phyloP scores from a whole-genome alignment of 208 protist species.

The Trypanosoma melophagium region DNA sequence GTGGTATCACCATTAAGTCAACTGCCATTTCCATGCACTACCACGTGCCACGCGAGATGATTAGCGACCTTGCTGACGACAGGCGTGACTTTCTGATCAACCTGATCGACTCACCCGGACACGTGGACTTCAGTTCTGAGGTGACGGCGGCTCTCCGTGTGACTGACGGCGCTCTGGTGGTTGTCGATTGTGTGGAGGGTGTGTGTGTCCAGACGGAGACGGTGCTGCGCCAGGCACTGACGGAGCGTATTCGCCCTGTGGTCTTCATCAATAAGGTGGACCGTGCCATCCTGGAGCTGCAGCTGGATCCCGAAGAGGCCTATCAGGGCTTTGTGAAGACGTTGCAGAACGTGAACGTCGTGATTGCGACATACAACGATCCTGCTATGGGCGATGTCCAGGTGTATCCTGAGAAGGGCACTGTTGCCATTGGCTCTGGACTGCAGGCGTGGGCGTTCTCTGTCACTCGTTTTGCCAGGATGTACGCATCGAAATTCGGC shows the following conservation, averaged over 20 bases:
- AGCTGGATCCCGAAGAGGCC: slow-evolving; percentile 84
- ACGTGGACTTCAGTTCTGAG: slow-evolving; percentile 99
- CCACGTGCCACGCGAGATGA: slow-evolving; percentile 85
- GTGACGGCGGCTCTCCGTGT: slow-evolving; percentile 99
- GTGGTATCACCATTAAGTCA: slow-evolving; percentile 99
- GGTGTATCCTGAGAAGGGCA: slow-evolving; percentile 89
- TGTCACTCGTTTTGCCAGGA: slow-evolving; percentile 85
- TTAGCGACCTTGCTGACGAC: slow-evolving; percentile 55
- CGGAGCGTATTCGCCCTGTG: slow-evolving; percentile 98
- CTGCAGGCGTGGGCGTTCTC: slow-evolving; percentile 99
- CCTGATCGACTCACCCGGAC: slow-evolving; percentile 89
- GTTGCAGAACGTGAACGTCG: slow-evolving; percentile 72
- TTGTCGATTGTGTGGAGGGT: slow-evolving; percentile 99
- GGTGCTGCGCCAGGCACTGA: slow-evolving; percentile 94
- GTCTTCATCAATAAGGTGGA: slow-evolving; percentile 99
- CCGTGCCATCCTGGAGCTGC: slow-evolving; percentile 90
- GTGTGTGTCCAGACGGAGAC: slow-evolving; percentile 99
- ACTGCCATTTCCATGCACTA: slow-evolving; percentile 99
- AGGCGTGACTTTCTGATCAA: slow-evolving; percentile 96
- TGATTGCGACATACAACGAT: slow-evolving; percentile 98
- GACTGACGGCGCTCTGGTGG: slow-evolving; percentile 99
- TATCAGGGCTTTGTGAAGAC: slow-evolving; percentile 81
- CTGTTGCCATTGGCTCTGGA: slow-evolving; percentile 98
- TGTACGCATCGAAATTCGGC: slow-evolving; percentile 94
- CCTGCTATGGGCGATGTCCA: slow-evolving; percentile 90